Conservation (phyloP, 768 basidiomycete species). For the Coprinopsis strossmayeri region DNA sequence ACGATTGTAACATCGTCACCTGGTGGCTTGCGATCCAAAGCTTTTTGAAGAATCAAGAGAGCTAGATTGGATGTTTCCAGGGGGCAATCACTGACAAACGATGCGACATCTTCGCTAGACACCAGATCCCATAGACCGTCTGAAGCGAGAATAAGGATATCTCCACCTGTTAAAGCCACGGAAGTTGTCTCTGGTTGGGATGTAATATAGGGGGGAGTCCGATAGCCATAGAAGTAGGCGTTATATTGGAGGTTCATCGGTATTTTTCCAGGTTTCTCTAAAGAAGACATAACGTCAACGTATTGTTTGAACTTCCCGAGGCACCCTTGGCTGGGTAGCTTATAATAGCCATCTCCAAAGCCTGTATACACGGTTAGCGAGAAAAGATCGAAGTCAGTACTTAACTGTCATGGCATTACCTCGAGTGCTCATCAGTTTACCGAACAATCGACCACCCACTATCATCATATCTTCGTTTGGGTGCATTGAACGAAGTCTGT, state of each 20-base stretch:
- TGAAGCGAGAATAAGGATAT: slow-evolving; percentile 45
- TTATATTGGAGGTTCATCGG: slow-evolving; percentile 29
- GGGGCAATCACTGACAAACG: slow-evolving; percentile 26
- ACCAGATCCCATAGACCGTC: slow-evolving; percentile 54
- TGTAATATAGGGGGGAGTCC: slow-evolving; percentile 54
- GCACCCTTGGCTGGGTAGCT: slow-evolving; percentile 23
- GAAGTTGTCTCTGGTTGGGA: slow-evolving; percentile 42
- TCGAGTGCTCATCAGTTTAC: slow-evolving; percentile 32
- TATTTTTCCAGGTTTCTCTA: slow-evolving; percentile 26
- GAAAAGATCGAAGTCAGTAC: neutral
- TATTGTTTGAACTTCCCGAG: slow-evolving; percentile 27
- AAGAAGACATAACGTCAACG: slow-evolving; percentile 25
- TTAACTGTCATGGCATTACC: slow-evolving; percentile 15
- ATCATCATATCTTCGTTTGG: slow-evolving; percentile 27
- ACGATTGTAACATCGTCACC: slow-evolving; percentile 26
- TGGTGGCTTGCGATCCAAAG: slow-evolving; percentile 12
- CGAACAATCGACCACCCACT: slow-evolving; percentile 29
- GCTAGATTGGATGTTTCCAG: slow-evolving; percentile 22
- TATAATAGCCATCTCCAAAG: slow-evolving; percentile 34
- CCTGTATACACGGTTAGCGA: slow-evolving; percentile 15
- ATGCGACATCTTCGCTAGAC: slow-evolving; percentile 38
- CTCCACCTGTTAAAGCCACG: slow-evolving; percentile 27
- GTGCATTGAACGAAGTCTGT: slow-evolving; percentile 25
- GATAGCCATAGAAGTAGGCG: slow-evolving; percentile 37
- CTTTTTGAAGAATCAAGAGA: slow-evolving; percentile 20